These are phyloP conservation scores for Talaromyces sp. DNA, from an alignment of 2,329 filamentous ascomycete species.

Conservation along the genomic window DNA sequence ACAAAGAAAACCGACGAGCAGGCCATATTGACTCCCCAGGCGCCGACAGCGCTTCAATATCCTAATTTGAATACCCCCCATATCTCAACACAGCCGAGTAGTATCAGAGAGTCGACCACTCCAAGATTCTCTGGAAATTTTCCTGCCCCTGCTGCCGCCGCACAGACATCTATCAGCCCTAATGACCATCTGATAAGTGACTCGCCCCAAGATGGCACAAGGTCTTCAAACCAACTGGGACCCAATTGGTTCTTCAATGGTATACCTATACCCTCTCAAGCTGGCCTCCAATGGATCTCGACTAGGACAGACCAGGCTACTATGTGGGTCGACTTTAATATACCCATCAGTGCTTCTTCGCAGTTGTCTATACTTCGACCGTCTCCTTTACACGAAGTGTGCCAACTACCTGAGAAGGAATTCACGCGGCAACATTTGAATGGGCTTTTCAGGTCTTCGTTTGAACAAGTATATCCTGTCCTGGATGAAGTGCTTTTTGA, in stretches of 20 bases:
- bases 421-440: conserved; percentile 4
- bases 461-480: conserved; percentile 11
- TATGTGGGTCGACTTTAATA: conserved; percentile 11
- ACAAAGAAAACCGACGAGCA: background rate
- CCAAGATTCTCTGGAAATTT: too few species aligned
- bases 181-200: background rate
- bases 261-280: conserved; percentile 19
- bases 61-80: too few species aligned
- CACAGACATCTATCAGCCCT: background rate
- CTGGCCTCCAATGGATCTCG: conserved; percentile 19
- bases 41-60: background rate
- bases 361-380: background rate
- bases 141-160: background rate
- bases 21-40: background rate
- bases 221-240: conserved; percentile 11
- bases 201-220: background rate
- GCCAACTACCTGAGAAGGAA: conserved; percentile 13
- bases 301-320: conserved; percentile 16
- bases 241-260: conserved; percentile 25
- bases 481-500: conserved; percentile 13
- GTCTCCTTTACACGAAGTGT: background rate
- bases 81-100: too few species aligned
- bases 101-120: too few species aligned
- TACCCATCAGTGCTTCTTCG: background rate
- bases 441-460: conserved; percentile 8